Evolutionary conservation across 768 basidiomycete species (phyloP).

Genomic region (Austroboletus eburneus): DNA sequence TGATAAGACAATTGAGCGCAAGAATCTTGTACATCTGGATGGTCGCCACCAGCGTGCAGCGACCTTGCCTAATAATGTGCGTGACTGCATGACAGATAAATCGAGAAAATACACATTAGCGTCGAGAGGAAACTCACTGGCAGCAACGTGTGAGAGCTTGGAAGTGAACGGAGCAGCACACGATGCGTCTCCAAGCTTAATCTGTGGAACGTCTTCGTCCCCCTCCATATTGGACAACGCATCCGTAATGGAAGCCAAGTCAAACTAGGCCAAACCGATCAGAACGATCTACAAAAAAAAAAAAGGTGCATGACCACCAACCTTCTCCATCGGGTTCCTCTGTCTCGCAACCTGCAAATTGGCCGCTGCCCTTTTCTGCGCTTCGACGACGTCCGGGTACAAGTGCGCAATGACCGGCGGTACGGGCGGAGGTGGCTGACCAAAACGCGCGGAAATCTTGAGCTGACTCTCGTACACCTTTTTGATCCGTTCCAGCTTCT

Average conservation of each 20-base stretch:
- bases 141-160: constrained; percentile 94
- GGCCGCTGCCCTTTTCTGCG: constrained; percentile 78
- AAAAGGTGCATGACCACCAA: too few relatives aligned
- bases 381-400: constrained; percentile 87
- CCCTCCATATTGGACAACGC: constrained; percentile 91
- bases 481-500: constrained; percentile 85
- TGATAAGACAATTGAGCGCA: constrained; percentile 95
- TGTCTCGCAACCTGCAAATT: constrained; percentile 61
- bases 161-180: constrained; percentile 99
- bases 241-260: constrained; percentile 73
- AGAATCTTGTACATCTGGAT: constrained; percentile 99
- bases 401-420: constrained; percentile 83
- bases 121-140: constrained; percentile 56
- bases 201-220: constrained; percentile 93
- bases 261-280: constrained; percentile 51
- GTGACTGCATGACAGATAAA: constrained; percentile 54
- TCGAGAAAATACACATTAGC: background rate
- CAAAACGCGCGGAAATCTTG: constrained; percentile 84
- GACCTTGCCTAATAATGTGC: constrained; percentile 96
- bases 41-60: constrained; percentile 97
- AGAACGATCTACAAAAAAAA: background rate
- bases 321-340: constrained; percentile 90
- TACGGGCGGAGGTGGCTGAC: constrained; percentile 90
- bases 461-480: constrained; percentile 97
- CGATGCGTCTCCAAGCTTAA: constrained; percentile 98